Evolutionary conservation across 1,284 basidiomycete species (phyloP).

Genomic region (Ceratobasidium sp.): DNA sequence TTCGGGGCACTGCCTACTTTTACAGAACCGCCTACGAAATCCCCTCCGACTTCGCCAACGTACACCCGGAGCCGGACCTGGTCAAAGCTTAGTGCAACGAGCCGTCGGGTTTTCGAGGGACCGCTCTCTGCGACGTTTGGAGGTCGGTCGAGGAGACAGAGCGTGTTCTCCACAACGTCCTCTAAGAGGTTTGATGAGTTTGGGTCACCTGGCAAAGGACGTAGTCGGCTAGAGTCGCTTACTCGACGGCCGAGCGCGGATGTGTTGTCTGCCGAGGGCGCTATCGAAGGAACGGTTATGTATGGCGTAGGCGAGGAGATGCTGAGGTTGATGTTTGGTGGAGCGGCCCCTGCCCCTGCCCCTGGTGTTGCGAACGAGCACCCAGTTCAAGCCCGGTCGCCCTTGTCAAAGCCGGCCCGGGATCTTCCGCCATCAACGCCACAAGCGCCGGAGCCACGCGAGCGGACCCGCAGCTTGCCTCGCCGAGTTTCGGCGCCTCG

Average conservation of each 20-base stretch:
- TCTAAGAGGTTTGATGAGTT: neutral
- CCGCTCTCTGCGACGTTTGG: constrained; percentile 1
- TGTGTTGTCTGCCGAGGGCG: constrained; percentile 25
- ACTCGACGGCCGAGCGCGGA: constrained; percentile 29
- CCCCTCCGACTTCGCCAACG: constrained; percentile 18
- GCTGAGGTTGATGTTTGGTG: constrained; percentile 38
- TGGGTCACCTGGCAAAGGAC: neutral
- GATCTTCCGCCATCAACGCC: neutral
- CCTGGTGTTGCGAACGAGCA: no score
- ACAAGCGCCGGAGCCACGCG: constrained; percentile 28
- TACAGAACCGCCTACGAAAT: neutral
- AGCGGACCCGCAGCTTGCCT: constrained; percentile 33
- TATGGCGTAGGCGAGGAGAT: constrained; percentile 40
- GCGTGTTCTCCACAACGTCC: constrained; percentile 6
- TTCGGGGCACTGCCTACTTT: neutral
- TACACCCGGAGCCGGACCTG: constrained; percentile 16
- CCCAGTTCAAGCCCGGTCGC: neutral
- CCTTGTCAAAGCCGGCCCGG: neutral
- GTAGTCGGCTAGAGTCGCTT: constrained; percentile 1
- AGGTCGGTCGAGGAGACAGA: constrained; percentile 9
- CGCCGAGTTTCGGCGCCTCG: constrained; percentile 27
- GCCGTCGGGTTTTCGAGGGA: neutral
- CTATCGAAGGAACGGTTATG: constrained; percentile 31
- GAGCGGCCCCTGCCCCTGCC: neutral
- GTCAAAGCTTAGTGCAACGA: constrained; percentile 23